Conservation (phyloP, 2,329 filamentous ascomycete genomes). For the Rutstroemia sp. region DNA sequence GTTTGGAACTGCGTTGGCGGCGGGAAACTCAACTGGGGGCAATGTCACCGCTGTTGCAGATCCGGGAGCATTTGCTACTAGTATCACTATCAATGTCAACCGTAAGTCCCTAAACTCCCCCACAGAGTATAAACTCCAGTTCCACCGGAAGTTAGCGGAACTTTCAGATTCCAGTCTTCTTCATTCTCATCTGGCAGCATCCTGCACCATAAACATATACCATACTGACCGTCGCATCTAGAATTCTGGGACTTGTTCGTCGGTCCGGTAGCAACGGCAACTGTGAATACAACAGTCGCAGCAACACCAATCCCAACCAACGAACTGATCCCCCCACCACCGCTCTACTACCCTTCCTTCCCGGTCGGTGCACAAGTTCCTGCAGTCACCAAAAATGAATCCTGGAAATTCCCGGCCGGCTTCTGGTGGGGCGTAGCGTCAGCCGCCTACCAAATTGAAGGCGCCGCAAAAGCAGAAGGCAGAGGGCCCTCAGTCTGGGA, state of each 20-base stretch:
- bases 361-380: constrained; percentile 15
- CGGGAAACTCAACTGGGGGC: background rate
- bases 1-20: too few species aligned
- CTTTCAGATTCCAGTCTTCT: background rate
- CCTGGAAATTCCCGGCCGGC: constrained; percentile 29
- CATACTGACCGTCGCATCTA: constrained; percentile 17
- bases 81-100: constrained; percentile 13
- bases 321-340: constrained; percentile 22
- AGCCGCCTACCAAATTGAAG: constrained; percentile 39
- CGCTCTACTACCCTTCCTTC: constrained; percentile 17
- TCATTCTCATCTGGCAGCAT: background rate
- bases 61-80: constrained; percentile 15
- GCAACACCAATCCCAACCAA: constrained; percentile 20
- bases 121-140: background rate
- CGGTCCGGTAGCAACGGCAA: constrained; percentile 18
- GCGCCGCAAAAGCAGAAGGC: constrained; percentile 38
- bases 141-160: too few species aligned
- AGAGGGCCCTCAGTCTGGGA: constrained; percentile 38
- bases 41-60: constrained; percentile 7
- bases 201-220: background rate
- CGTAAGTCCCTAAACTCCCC: constrained; percentile 5
- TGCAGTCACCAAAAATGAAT: constrained; percentile 15
- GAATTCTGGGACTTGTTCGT: constrained; percentile 21
- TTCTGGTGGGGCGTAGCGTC: constrained; percentile 43
- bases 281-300: constrained; percentile 20